Conservation (phyloP, 2,329 filamentous ascomycete species). For the Dothistroma septosporum region DNA sequence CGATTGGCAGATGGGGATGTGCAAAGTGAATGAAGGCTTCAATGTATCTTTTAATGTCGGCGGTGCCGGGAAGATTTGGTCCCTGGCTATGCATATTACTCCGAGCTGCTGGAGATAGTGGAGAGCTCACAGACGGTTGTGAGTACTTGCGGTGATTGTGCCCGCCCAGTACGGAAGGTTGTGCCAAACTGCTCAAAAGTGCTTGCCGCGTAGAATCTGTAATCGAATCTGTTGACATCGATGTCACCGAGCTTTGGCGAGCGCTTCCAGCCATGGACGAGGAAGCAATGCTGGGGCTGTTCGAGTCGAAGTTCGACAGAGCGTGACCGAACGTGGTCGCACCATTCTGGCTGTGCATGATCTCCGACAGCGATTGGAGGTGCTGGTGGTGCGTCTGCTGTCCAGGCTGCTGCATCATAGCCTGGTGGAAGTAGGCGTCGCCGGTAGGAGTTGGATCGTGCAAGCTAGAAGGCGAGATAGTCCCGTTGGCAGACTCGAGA, state of each 20-base stretch:
- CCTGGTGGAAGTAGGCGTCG: slow-evolving; percentile 75
- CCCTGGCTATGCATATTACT: slow-evolving; percentile 34
- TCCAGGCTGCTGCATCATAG: slow-evolving; percentile 49
- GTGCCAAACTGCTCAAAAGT: slow-evolving; percentile 58
- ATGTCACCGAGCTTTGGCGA: slow-evolving; percentile 56
- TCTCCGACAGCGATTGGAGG: slow-evolving; percentile 18
- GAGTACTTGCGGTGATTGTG: slow-evolving; percentile 55
- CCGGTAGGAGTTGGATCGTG: slow-evolving; percentile 63
- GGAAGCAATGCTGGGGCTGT: slow-evolving; percentile 59
- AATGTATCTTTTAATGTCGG: slow-evolving; percentile 85
- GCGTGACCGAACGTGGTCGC: slow-evolving; percentile 55
- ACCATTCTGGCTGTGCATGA: slow-evolving; percentile 42
- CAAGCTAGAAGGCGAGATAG: slow-evolving; percentile 72
- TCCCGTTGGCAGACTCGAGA: slow-evolving; percentile 63
- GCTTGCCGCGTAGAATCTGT: slow-evolving; percentile 63
- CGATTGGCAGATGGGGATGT: slow-evolving; percentile 90
- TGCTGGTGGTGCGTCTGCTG: slow-evolving; percentile 17
- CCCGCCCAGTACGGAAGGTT: slow-evolving; percentile 52
- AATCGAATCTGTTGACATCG: slow-evolving; percentile 61
- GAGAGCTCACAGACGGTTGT: slow-evolving; percentile 54
- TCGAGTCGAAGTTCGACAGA: slow-evolving; percentile 64
- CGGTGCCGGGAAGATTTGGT: slow-evolving; percentile 68
- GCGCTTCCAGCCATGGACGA: slow-evolving; percentile 67
- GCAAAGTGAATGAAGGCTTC: slow-evolving; percentile 87
- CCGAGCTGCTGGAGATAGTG: slow-evolving; percentile 40